Conservation (phyloP, 2,329 filamentous ascomycete genomes). For the Chaetomiaceae sp. region DNA sequence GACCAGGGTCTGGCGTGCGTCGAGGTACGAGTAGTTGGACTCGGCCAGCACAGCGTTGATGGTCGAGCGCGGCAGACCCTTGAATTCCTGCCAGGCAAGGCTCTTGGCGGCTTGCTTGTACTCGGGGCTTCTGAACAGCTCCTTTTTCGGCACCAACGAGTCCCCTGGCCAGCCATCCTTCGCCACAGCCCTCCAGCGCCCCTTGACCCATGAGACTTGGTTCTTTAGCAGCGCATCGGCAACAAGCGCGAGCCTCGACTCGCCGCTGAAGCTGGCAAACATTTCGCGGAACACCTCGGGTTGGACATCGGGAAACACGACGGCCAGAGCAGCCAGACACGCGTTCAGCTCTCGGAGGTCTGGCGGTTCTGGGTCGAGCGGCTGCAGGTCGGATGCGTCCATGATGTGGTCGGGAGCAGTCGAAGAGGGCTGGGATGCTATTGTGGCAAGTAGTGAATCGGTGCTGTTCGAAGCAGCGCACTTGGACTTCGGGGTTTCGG, state of each 20-base stretch:
- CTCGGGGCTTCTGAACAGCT: constrained; percentile 59
- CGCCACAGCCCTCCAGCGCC: constrained; percentile 51
- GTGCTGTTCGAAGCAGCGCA: constrained; percentile 23
- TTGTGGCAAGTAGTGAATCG: constrained; percentile 28
- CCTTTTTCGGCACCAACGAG: constrained; percentile 45
- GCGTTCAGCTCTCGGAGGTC: constrained; percentile 65
- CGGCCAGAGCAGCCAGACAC: constrained; percentile 60
- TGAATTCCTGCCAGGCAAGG: constrained; percentile 70
- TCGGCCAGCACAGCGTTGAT: constrained; percentile 76
- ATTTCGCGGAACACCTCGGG: constrained; percentile 79
- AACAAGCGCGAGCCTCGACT: constrained; percentile 70
- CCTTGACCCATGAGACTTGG: constrained; percentile 62
- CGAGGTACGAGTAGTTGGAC: constrained; percentile 71
- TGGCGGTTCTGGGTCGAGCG: constrained; percentile 45
- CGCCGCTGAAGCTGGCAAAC: constrained; percentile 65
- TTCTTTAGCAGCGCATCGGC: constrained; percentile 72
- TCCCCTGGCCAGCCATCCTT: constrained; percentile 18
- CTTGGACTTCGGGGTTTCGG: constrained; percentile 22
- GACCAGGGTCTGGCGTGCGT: constrained; percentile 63
- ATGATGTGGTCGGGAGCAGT: constrained; percentile 40
- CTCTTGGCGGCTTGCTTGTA: constrained; percentile 65
- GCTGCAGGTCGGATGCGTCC: constrained; percentile 49
- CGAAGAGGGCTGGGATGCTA: background rate
- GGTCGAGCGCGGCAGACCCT: constrained; percentile 63
- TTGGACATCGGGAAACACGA: constrained; percentile 74